These are phyloP conservation scores for Blumeria hordei DNA, from an alignment of 2,329 filamentous ascomycete species.

Conservation along the genomic window DNA sequence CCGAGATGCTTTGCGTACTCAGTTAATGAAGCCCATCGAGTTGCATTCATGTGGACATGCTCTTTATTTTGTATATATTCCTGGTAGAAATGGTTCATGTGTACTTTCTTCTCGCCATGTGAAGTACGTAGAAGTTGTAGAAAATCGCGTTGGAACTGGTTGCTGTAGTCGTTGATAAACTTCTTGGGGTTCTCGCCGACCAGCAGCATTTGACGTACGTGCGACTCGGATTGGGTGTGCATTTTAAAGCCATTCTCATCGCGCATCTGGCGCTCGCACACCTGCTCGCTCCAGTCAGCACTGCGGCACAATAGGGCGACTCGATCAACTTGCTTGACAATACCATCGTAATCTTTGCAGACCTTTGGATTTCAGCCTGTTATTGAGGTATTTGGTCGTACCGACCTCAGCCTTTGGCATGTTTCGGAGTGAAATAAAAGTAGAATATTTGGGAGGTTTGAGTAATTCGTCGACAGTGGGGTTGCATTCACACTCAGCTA, in stretches of 20 bases:
- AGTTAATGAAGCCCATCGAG: conserved; percentile 66
- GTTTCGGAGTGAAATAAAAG: conserved; percentile 16
- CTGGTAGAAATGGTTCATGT: conserved; percentile 87
- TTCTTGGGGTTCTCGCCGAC: conserved; percentile 75
- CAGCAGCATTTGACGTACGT: conserved; percentile 71
- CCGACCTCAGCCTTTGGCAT: conserved; percentile 91
- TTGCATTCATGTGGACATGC: conserved; percentile 86
- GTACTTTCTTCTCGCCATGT: conserved; percentile 75
- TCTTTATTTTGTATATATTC: conserved; percentile 73
- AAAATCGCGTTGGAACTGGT: conserved; percentile 64
- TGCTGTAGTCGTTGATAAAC: conserved; percentile 58
- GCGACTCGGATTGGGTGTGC: conserved; percentile 72
- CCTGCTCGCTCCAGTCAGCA: conserved; percentile 19
- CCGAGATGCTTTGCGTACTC: conserved; percentile 79
- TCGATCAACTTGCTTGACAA: conserved; percentile 33
- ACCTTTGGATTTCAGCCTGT: conserved; percentile 69
- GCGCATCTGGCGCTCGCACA: conserved; percentile 52
- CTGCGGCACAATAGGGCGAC: neutral
- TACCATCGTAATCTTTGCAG: conserved; percentile 73
- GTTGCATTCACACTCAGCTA: no score
- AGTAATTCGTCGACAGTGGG: no score
- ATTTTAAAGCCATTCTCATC: conserved; percentile 86
- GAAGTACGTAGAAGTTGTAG: conserved; percentile 51
- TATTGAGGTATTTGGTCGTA: conserved; percentile 70
- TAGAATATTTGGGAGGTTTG: neutral